phyloP scores from a whole-genome alignment of 2,329 filamentous ascomycete species.

The Trichoderma atrobrunneum region DNA sequence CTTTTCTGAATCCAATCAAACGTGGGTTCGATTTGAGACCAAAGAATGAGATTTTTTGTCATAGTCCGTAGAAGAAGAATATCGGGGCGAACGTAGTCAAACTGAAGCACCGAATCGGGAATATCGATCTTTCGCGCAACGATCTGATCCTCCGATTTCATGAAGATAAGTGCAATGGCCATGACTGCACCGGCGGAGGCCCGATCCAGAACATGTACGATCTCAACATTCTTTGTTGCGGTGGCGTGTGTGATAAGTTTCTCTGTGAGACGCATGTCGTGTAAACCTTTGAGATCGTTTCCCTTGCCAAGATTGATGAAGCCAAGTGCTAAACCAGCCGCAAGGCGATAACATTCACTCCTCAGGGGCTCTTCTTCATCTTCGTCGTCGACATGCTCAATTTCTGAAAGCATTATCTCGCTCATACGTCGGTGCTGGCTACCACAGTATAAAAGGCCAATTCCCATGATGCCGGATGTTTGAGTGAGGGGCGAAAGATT shows the following conservation, averaged over 20 bases:
- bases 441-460: constrained; percentile 88
- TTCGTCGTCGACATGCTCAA: constrained; percentile 76
- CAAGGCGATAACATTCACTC: constrained; percentile 93
- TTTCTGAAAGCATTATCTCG: constrained; percentile 97
- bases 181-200: constrained; percentile 91
- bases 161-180: constrained; percentile 86
- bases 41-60: constrained; percentile 88
- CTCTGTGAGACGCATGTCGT: constrained; percentile 92
- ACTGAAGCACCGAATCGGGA: constrained; percentile 84
- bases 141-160: constrained; percentile 89
- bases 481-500: constrained; percentile 92
- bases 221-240: constrained; percentile 82
- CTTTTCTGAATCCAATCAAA: constrained; percentile 73
- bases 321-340: constrained; percentile 88
- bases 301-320: constrained; percentile 95
- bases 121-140: constrained; percentile 91
- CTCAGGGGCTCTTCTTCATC: constrained; percentile 83
- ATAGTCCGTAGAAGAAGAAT: constrained; percentile 86
- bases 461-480: constrained; percentile 95
- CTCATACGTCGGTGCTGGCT: constrained; percentile 98
- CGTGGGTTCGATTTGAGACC: constrained; percentile 74
- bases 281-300: constrained; percentile 78
- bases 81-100: constrained; percentile 93
- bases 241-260: constrained; percentile 82
- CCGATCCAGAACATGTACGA: constrained; percentile 89